A percentile compares a stretch with the other conserved stretches of the same genome.
These are phyloP conservation scores for Lactarius evosmus DNA, from an alignment of 768 basidiomycete species.

Conservation along the genomic window DNA sequence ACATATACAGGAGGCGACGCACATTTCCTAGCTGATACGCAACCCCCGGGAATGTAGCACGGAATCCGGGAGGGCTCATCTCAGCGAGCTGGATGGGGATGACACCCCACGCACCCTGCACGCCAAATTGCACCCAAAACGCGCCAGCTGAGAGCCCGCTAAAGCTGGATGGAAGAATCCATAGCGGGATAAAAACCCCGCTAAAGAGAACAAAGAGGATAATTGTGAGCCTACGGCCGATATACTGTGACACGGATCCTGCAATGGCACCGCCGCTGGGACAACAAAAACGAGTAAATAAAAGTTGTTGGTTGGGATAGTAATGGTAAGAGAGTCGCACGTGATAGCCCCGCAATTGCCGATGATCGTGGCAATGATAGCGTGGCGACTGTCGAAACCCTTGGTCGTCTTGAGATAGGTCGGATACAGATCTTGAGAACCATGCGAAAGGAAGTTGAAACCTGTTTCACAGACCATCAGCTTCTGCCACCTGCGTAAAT, in stretches of 20 bases:
- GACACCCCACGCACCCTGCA: constrained; percentile 40
- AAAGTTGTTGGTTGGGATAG: constrained; percentile 1
- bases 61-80: constrained; percentile 47
- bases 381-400: constrained; percentile 33
- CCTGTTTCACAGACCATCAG: constrained; percentile 30
- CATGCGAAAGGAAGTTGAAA: constrained; percentile 56
- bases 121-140: constrained; percentile 47
- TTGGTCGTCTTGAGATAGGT: constrained; percentile 41
- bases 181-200: constrained; percentile 39
- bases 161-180: constrained; percentile 46
- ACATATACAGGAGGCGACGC: neutral
- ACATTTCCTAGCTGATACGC: constrained; percentile 45
- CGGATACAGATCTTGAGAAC: constrained; percentile 44
- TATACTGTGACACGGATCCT: constrained; percentile 41
- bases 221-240: constrained; percentile 47
- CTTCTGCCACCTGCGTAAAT: neutral
- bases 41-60: constrained; percentile 45
- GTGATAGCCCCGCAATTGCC: constrained; percentile 36
- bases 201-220: constrained; percentile 37
- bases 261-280: constrained; percentile 39
- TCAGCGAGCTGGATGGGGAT: constrained; percentile 47
- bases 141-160: constrained; percentile 44
- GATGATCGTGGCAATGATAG: constrained; percentile 46
- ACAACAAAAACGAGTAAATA: constrained; percentile 21
- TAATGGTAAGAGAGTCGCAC: constrained; percentile 21